Evolutionary conservation across 352 stramenopile genomes (phyloP).

Genomic region (Pythium dissotocum): DNA sequence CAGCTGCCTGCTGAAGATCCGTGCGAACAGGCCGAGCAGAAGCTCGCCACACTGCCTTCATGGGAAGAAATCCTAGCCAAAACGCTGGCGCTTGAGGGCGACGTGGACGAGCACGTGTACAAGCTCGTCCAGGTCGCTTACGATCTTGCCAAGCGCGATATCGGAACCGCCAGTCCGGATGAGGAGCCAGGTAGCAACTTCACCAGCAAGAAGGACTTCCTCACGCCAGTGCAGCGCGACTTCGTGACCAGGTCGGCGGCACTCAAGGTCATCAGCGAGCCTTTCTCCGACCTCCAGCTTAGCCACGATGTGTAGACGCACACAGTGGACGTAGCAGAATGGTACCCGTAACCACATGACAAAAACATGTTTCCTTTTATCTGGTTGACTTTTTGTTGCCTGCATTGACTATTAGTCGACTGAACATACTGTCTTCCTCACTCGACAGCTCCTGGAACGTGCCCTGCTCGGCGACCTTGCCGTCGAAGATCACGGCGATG

Average conservation of each 20-base stretch:
- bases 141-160: conserved; percentile 16
- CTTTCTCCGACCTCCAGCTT: conserved; percentile 6
- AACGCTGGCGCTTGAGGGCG: conserved; percentile 34
- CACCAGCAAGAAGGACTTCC: conserved; percentile 22
- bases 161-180: neutral
- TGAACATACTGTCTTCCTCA: neutral
- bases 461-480: conserved; percentile 83
- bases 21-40: conserved; percentile 16
- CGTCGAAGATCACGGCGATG: conserved; percentile 91
- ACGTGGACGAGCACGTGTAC: conserved; percentile 63
- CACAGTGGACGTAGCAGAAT: no score
- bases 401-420: neutral
- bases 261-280: conserved; percentile 34
- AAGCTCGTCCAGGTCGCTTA: conserved; percentile 66
- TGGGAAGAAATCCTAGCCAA: conserved; percentile 44
- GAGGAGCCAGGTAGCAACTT: conserved; percentile 3
- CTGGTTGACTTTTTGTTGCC: neutral
- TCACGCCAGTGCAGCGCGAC: conserved; percentile 40
- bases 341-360: no score
- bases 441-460: conserved; percentile 39
- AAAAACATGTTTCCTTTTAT: neutral
- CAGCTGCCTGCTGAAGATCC: conserved; percentile 29
- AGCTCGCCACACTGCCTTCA: conserved; percentile 31
- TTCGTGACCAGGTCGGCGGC: conserved; percentile 41
- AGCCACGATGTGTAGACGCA: neutral